Evolutionary conservation across 1,139 yeast genomes (phyloP).

Genomic region (Suhomyces panamericanus): DNA sequence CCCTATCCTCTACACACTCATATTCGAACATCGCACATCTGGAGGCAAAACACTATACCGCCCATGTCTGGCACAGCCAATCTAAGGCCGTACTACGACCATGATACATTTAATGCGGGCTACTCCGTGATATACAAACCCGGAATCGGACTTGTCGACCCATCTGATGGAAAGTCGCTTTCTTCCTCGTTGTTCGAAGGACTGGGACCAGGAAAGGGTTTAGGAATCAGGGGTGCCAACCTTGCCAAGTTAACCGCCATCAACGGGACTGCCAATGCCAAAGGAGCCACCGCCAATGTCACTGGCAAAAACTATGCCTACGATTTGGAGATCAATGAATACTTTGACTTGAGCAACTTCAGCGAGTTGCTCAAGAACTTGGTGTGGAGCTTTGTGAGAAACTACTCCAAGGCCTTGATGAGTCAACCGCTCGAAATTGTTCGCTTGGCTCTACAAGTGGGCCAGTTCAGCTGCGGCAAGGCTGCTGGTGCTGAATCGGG

Average conservation of each 20-base stretch:
- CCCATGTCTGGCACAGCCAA: conserved; percentile 13
- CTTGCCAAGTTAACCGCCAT: conserved; percentile 24
- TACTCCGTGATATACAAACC: conserved; percentile 61
- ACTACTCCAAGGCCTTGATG: conserved; percentile 64
- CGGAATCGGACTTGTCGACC: conserved; percentile 57
- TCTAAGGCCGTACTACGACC: conserved; percentile 72
- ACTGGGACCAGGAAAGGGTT: conserved; percentile 23
- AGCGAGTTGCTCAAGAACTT: conserved; percentile 55
- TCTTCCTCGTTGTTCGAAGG: conserved; percentile 18
- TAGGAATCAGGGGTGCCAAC: conserved; percentile 24
- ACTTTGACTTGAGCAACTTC: conserved; percentile 59
- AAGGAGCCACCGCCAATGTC: conserved; percentile 1
- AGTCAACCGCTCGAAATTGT: conserved; percentile 91
- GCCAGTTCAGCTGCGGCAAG: conserved; percentile 41
- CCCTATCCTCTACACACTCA: neutral
- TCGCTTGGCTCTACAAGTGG: conserved; percentile 77
- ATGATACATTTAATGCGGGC: conserved; percentile 67
- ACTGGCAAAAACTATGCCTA: conserved; percentile 49
- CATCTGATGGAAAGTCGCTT: conserved; percentile 38
- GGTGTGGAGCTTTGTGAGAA: conserved; percentile 60
- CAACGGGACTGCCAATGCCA: conserved; percentile 25
- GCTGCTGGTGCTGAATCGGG: neutral
- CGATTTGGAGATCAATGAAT: conserved; percentile 69
- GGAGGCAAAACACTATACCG: conserved; percentile 6
- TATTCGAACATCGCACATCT: neutral